Percentiles rank a stretch among this genome's conserved stretches.
phyloP scores from a whole-genome alignment of 192 early-diverging fungal genomes.

The Coemansia nantahalensis region DNA sequence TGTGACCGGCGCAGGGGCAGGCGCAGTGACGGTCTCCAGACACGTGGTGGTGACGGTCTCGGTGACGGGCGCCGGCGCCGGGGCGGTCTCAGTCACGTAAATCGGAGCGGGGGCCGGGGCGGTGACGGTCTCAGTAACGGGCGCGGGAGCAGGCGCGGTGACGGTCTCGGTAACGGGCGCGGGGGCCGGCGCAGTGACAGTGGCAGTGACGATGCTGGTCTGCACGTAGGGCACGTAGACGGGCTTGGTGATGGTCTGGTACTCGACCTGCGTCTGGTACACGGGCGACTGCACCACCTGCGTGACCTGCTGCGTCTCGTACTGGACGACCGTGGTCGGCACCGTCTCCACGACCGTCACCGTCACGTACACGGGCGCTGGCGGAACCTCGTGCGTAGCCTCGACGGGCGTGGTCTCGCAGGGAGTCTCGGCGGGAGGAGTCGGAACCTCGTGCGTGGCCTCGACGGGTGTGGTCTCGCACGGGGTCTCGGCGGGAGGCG shows the following conservation, averaged over 20 bases:
- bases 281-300: slow-evolving; percentile 27
- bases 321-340: slow-evolving; percentile 21
- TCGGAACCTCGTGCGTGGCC: slow-evolving; percentile 2
- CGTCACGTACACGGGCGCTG: slow-evolving; percentile 18
- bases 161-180: slow-evolving; percentile 23
- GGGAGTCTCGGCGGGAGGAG: slow-evolving; percentile 2
- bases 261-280: slow-evolving; percentile 39
- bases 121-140: slow-evolving; percentile 14
- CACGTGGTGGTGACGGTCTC: too few species aligned
- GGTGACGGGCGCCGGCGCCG: slow-evolving; percentile 15
- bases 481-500: slow-evolving; percentile 3
- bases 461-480: slow-evolving; percentile 9
- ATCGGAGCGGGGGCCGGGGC: slow-evolving; percentile 24
- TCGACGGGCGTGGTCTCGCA: slow-evolving; percentile 6
- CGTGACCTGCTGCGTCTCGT: slow-evolving; percentile 22
- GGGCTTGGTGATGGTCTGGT: slow-evolving; percentile 40
- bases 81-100: slow-evolving; percentile 17
- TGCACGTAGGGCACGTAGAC: slow-evolving; percentile 52
- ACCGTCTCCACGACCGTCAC: slow-evolving; percentile 21
- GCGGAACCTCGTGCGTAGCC: slow-evolving; percentile 1
- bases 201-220: slow-evolving; percentile 34
- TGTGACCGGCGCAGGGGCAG: slow-evolving; percentile 20
- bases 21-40: too few species aligned
- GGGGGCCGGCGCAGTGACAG: slow-evolving; percentile 23
- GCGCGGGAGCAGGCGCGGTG: slow-evolving; percentile 18